Base-by-base conservation (phyloP, 2,329 filamentous ascomycete species). In the Myriosclerotinia scirpicola region DNA sequence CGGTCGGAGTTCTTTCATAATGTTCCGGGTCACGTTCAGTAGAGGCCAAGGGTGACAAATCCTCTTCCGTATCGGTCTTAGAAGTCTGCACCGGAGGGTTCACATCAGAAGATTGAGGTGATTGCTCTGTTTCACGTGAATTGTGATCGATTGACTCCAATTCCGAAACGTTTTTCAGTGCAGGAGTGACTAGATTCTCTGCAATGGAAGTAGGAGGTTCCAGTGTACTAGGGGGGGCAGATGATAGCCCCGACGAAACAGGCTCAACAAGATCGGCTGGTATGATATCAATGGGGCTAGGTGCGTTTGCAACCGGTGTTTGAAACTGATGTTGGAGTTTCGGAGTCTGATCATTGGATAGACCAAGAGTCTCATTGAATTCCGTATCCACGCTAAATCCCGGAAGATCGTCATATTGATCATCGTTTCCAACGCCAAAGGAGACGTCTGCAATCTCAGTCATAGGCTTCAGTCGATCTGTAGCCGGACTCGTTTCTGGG, bases 401-500 rank as follows among this genome's bases (percentile, higher is more conserved):
- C 36, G 73, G 73, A 11, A 72, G 60, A 36, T 73, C 66, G 34
- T 69, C 58, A 42, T 71, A 59, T 5, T 69, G 68, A 20, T 69
- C 65, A 42, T 71, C 66, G 12, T 68, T 64, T 12, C 68, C 66
- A 7, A 46, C 61, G 4, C 55, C 54, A 53, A 72, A 73, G 5
- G 73, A 75, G 5, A 75, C 54, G 30, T 65, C 67, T 34, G 71
- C 72, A 38, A 76, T 72, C 22, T 76, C 73, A 11, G 68, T 67
- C 68, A 76, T 73, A 2, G 72, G 70, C 5, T 72, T 61, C 26
- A 66, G 50, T n/a, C 64, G 64, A 26, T 67, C 61, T 26, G 67
- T 66, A 7, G 67, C 54, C n/a, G 75, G 75, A 55, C 74, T 76
- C 5, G 75, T 76, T 58, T 76, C 75, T n/a, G 72, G 75, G 14